These are phyloP conservation scores for Trichoderma oligosporum DNA, from an alignment of 2,329 filamentous ascomycete species.

Conservation along the genomic window DNA sequence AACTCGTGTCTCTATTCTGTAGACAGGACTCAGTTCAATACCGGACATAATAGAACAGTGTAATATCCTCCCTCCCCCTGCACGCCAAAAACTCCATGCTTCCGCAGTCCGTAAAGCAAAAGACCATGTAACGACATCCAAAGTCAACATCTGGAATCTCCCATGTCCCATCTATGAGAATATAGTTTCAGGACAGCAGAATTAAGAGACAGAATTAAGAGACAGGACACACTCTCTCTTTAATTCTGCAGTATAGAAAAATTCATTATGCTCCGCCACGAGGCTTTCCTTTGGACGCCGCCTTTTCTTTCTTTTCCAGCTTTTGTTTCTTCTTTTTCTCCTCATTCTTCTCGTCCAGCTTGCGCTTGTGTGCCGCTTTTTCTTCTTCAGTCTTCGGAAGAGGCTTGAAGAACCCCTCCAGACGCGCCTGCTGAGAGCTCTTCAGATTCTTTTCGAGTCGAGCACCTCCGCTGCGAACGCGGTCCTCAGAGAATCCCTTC, in stretches of 20 bases:
- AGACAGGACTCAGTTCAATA: neutral
- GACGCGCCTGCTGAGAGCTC: constrained; percentile 79
- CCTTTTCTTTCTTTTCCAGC: constrained; percentile 92
- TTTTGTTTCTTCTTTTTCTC: constrained; percentile 95
- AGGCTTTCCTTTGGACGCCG: constrained; percentile 82
- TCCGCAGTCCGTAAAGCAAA: neutral
- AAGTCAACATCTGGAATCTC: neutral
- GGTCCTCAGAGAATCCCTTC: constrained; percentile 95
- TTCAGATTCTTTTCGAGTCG: constrained; percentile 88
- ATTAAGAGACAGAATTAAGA: no score
- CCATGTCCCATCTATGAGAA: no score
- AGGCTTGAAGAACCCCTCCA: constrained; percentile 97
- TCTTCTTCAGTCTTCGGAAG: constrained; percentile 83
- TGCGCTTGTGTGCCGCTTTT: constrained; percentile 81
- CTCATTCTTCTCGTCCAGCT: constrained; percentile 86
- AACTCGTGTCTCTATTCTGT: neutral
- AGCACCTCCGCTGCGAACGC: constrained; percentile 74
- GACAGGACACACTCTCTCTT: no score
- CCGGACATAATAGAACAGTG: neutral
- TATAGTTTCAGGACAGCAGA: no score
- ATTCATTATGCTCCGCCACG: constrained; percentile 46
- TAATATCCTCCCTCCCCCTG: neutral
- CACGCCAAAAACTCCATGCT: constrained; percentile 18
- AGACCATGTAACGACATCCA: constrained; percentile 14
- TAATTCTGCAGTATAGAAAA: no score